Conservation (phyloP, 495 filamentous ascomycete genomes). For the Trichocladium antarcticum region DNA sequence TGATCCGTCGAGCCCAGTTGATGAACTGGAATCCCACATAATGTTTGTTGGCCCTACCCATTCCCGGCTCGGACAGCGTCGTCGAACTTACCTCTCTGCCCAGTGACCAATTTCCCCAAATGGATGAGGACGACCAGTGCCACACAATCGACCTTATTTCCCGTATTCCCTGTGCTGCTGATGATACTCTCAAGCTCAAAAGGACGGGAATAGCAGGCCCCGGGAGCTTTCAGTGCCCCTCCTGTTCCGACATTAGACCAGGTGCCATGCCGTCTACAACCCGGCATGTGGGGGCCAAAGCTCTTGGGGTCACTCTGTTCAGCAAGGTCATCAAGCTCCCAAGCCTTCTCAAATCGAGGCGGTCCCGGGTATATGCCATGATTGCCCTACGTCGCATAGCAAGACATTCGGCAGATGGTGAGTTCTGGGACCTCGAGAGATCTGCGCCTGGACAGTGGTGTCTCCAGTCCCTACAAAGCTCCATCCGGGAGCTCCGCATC, state of each 20-base stretch:
- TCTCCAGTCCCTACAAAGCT: conserved; percentile 66
- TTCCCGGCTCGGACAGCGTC: background rate
- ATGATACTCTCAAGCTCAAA: conserved; percentile 20
- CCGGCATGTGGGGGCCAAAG: conserved; percentile 6
- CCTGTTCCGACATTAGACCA: conserved; percentile 11
- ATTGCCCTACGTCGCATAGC: conserved; percentile 55
- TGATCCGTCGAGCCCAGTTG: conserved; percentile 10
- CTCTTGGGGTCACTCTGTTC: conserved; percentile 41
- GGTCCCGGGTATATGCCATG: conserved; percentile 61
- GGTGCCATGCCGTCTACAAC: background rate
- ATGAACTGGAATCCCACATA: conserved; percentile 13
- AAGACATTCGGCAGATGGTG: conserved; percentile 46
- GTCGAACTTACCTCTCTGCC: background rate
- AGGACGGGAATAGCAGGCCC: background rate
- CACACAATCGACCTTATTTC: conserved; percentile 27
- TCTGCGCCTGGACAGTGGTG: conserved; percentile 68
- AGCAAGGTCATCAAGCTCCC: conserved; percentile 44
- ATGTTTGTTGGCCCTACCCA: conserved; percentile 18
- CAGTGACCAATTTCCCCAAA: conserved; percentile 21
- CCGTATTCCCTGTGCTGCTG: conserved; percentile 28
- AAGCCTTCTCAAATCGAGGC: conserved; percentile 47
- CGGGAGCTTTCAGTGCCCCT: conserved; percentile 12
- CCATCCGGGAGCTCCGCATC: conserved; percentile 73
- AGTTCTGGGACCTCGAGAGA: conserved; percentile 52
- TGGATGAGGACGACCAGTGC: conserved; percentile 23